These are phyloP conservation scores for Cryptococcus sp. DNA, from an alignment of 1,284 basidiomycete species.

Conservation along the genomic window DNA sequence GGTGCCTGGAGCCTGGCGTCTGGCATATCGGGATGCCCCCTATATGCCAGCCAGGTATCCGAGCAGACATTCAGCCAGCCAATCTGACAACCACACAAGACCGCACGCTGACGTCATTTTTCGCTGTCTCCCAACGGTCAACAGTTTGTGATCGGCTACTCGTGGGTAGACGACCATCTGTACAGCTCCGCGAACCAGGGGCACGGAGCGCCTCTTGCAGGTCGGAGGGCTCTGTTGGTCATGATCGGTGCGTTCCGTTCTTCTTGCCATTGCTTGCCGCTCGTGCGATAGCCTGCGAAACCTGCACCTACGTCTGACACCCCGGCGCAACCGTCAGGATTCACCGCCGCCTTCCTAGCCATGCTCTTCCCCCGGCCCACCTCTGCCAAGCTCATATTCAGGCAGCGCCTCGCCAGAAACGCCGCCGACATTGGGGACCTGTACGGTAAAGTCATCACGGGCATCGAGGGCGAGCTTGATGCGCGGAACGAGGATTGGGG, in stretches of 20 bases:
- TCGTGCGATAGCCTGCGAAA: too few relatives aligned
- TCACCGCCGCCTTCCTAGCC: conserved; percentile 42
- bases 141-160: conserved; percentile 57
- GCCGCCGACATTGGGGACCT: conserved; percentile 40
- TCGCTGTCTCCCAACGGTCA: too few relatives aligned
- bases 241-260: conserved; percentile 36
- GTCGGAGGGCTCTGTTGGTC: conserved; percentile 53
- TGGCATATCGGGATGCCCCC: not conserved
- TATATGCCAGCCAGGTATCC: not conserved
- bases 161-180: conserved; percentile 61
- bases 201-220: conserved; percentile 57
- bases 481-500: conserved; percentile 3
- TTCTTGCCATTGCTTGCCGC: not conserved
- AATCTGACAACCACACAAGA: too few relatives aligned
- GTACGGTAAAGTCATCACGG: conserved; percentile 38
- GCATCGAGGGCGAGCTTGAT: conserved; percentile 38
- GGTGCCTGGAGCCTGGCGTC: not conserved
- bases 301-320: too few relatives aligned
- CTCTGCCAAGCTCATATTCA: conserved; percentile 38
- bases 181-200: conserved; percentile 54
- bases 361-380: conserved; percentile 45
- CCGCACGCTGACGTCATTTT: not conserved
- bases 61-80: not conserved
- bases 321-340: conserved; percentile 34
- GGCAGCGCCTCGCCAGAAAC: conserved; percentile 39